Base-by-base conservation (phyloP, 768 basidiomycete species). In the Chalciporus chontae region DNA sequence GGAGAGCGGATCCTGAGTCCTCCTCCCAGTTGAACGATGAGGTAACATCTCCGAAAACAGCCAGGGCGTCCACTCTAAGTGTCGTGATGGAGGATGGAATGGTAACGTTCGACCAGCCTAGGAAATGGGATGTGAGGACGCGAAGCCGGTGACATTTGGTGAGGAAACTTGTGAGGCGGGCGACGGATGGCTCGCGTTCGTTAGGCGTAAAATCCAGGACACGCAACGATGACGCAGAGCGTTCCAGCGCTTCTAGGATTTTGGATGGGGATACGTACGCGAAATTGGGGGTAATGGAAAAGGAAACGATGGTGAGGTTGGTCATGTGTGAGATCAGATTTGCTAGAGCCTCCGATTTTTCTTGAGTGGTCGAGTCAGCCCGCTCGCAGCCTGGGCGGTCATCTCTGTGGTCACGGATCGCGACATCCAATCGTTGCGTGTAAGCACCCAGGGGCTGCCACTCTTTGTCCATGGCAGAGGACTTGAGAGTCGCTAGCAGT, bases 391-490 rank as follows among this genome's bases (percentile, higher is more conserved):
- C 32, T 15, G 3, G 15, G 32, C 32, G 32, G 8, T 34, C 15
- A 6, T 36, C 34, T n/a, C 34, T n/a, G 4, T 31, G 46, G 31
- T 65, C 62, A 27, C 62, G 61, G 6, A 62, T 51, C 26, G 48
- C 58, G 13, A 67, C 47, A 41, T 68, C 66, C 17, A 67, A 39
- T 32, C 66, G 57, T 14, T 60, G 45, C 11, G 60, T 60, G 37
- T 55, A 58, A 23, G 52, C 55, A 8, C 66, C 64, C 6, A 67
- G 23, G 6, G 55, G 53, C n/a, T 19, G 34, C 57, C 21, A 6
- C 32, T 55, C 48, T 32, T 53, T 45, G 0, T 58, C 57, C 6
- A 26, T 19, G 1, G 48, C 45, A 1, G 56, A 64, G 15, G 43
- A 47, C 5, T 45, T 26, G 21, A 67, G 18, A 1, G 57, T 46